Conservation (phyloP, 2,329 filamentous ascomycete genomes). For the Emergomyces orientalis region DNA sequence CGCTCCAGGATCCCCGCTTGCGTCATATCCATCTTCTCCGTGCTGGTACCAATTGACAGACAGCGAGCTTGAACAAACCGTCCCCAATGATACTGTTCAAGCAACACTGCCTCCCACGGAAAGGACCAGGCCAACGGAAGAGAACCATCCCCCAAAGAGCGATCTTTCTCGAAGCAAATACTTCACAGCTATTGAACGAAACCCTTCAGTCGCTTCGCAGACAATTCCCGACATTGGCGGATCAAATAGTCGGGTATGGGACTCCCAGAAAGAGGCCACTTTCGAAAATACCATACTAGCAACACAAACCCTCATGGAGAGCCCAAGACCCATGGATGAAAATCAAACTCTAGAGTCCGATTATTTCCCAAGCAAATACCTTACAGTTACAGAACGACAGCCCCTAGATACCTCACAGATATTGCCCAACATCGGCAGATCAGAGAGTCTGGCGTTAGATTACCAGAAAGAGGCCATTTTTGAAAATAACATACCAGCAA, state of each 20-base stretch:
- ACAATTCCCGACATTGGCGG: too few relatives aligned
- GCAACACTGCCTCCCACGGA: neutral
- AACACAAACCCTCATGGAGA: neutral
- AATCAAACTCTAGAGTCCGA: neutral
- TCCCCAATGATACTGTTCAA: neutral
- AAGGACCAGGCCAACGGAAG: too few relatives aligned
- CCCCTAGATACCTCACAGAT: neutral
- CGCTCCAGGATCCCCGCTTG: neutral
- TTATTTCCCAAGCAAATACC: neutral
- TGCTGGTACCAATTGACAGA: neutral
- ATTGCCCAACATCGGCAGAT: neutral
- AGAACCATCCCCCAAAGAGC: too few relatives aligned
- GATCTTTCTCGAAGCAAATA: too few relatives aligned
- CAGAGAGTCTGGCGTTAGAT: neutral
- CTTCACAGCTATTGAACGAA: too few relatives aligned
- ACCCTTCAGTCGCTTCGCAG: too few relatives aligned
- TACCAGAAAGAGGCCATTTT: neutral
- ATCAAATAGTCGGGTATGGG: too few relatives aligned
- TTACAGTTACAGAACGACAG: neutral
- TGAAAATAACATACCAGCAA: neutral
- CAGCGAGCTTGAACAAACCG: neutral
- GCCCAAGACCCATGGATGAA: neutral
- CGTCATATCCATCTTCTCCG: neutral
- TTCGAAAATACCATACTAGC: too few relatives aligned
- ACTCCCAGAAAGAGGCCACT: too few relatives aligned